Percentiles rank a stretch among this genome's conserved stretches.
phyloP scores from a whole-genome alignment of 805 yeast genomes.

The Starmerella kuoi region DNA sequence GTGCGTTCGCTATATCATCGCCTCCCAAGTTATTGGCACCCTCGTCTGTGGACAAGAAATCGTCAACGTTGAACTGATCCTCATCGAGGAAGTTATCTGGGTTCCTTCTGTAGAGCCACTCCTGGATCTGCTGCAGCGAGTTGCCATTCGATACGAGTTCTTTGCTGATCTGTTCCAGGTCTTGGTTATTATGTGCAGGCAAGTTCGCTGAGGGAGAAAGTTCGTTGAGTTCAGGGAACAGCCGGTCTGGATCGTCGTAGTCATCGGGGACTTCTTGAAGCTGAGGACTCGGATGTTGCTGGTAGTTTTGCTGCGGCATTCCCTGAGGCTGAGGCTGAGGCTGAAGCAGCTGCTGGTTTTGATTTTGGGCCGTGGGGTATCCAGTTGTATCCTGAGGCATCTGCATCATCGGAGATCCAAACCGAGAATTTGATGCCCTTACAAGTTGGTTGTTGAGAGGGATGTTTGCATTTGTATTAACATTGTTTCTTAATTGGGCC shows the following conservation, averaged over 20 bases:
- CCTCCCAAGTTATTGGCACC: no score
- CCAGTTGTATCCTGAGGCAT: background rate
- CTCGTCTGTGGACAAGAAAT: slow-evolving; percentile 15
- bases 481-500: background rate
- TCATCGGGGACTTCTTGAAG: background rate
- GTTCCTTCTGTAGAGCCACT: slow-evolving; percentile 13
- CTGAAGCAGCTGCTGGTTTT: background rate
- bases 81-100: slow-evolving; percentile 9
- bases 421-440: slow-evolving; percentile 1
- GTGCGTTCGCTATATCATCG: no score
- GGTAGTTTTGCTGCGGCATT: background rate
- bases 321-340: background rate
- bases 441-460: slow-evolving; percentile 1
- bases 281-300: slow-evolving; percentile 5
- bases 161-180: slow-evolving; percentile 16
- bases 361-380: background rate
- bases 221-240: slow-evolving; percentile 20
- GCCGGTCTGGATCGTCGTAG: slow-evolving; percentile 13
- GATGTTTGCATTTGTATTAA: background rate
- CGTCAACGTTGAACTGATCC: slow-evolving; percentile 21
- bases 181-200: slow-evolving; percentile 14
- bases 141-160: slow-evolving; percentile 13
- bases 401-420: background rate
- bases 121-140: slow-evolving; percentile 18
- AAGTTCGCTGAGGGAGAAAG: slow-evolving; percentile 1